Percentiles rank a stretch among this genome's conserved stretches.
Conservation (phyloP, 2,329 filamentous ascomycete genomes). For the Aspergillus pseudotamarii region DNA sequence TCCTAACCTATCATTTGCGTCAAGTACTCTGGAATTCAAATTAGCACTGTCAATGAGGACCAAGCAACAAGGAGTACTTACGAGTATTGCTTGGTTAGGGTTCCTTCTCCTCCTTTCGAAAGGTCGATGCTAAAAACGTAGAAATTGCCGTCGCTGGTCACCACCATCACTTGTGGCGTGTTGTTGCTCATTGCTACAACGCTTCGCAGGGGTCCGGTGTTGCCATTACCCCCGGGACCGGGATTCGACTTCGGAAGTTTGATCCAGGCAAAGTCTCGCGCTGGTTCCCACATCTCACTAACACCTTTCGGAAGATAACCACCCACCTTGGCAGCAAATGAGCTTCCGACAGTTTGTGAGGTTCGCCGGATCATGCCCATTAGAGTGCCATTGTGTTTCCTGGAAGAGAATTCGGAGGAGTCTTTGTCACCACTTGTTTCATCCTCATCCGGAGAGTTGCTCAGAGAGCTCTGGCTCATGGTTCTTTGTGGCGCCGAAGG, state of each 20-base stretch:
- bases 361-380: constrained; percentile 91
- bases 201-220: constrained; percentile 68
- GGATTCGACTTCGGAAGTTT: constrained; percentile 72
- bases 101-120: constrained; percentile 90
- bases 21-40: constrained; percentile 39
- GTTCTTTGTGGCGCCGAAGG: constrained; percentile 28
- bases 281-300: constrained; percentile 96
- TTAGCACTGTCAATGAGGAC: constrained; percentile 15
- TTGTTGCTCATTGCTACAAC: constrained; percentile 98
- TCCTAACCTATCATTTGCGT: constrained; percentile 48
- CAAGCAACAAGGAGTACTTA: constrained; percentile 54
- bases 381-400: constrained; percentile 71
- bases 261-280: constrained; percentile 94
- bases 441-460: constrained; percentile 34
- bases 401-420: constrained; percentile 37
- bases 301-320: constrained; percentile 92
- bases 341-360: constrained; percentile 88
- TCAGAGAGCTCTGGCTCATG: constrained; percentile 30
- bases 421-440: constrained; percentile 33
- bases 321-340: constrained; percentile 84
- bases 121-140: constrained; percentile 95
- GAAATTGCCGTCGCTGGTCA: constrained; percentile 92
- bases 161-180: constrained; percentile 95
- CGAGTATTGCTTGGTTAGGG: constrained; percentile 89
- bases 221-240: constrained; percentile 38